These are phyloP conservation scores for Xerocomus potaroensis DNA, from an alignment of 768 basidiomycete species.

Conservation along the genomic window DNA sequence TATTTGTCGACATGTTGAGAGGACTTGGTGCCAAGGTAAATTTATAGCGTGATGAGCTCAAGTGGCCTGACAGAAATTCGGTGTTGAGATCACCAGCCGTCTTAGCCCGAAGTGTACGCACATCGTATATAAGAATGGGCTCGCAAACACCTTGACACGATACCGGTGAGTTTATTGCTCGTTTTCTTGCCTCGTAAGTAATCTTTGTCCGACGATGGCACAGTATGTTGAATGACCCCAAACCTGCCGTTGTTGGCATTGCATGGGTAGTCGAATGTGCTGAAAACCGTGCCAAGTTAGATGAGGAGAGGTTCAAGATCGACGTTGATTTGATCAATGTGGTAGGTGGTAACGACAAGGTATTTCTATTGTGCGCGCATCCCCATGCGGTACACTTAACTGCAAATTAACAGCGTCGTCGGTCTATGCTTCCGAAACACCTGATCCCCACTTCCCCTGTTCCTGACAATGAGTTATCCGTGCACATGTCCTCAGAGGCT, in stretches of 20 bases:
- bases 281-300: slow-evolving; percentile 59
- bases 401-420: slow-evolving; percentile 52
- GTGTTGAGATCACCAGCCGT: slow-evolving; percentile 53
- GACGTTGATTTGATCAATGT: slow-evolving; percentile 57
- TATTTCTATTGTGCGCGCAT: slow-evolving; percentile 21
- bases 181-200: not conserved
- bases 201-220: not conserved
- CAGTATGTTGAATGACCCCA: slow-evolving; percentile 60
- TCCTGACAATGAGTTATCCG: slow-evolving; percentile 5
- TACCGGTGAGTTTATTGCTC: slow-evolving; percentile 49
- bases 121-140: slow-evolving; percentile 81
- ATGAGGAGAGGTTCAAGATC: slow-evolving; percentile 62
- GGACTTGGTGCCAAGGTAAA: slow-evolving; percentile 76
- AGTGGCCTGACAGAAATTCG: not conserved
- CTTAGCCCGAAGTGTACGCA: slow-evolving; percentile 76
- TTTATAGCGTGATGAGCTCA: not conserved
- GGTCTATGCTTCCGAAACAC: slow-evolving; percentile 67
- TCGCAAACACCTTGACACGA: slow-evolving; percentile 65
- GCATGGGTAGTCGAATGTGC: slow-evolving; percentile 88
- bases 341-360: slow-evolving; percentile 62
- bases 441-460: slow-evolving; percentile 35
- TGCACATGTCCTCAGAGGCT: slow-evolving; percentile 23
- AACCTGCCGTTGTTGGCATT: slow-evolving; percentile 76
- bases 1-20: slow-evolving; percentile 82
- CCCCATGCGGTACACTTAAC: not conserved